Evolutionary conservation across 1,284 basidiomycete genomes (phyloP), one percentile per base, ranked within the genome.

Genomic region (Fomitopsis palustris): DNA sequence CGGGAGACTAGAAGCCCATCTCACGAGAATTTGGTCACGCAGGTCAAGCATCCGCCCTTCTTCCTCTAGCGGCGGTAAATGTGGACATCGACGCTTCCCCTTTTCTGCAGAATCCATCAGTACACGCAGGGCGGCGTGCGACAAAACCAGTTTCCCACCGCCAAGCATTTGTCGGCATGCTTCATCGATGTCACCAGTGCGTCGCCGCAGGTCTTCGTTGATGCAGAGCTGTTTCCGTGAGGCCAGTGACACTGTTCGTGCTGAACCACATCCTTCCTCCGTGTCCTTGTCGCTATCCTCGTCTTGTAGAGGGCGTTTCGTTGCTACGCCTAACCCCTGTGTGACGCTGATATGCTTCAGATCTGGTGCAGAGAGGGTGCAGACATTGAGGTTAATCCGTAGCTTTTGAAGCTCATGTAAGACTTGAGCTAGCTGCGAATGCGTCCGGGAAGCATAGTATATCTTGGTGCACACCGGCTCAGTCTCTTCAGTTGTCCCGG

Each of bases 221-320:
- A 99, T 94, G 72, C 96, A 99, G 19, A 98, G 81, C 69, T 97
- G 95, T 70, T 89, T 92, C 37, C 96, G 83, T n/a, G 93, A 95
- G 1, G 92, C 96, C 2, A 99, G 81, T 6, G 94, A 84, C 6
- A 96, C 90, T 0, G 87, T 80, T 25, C 92, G 80, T 41, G 82
- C 81, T 54, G 70, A 70, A 25, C 67, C 70, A 54, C 69, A 67
- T n/a, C 19, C 8, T 14, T 25, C 31, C 10, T 53, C 51, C 3
- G 8, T 19, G 3, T 59, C 60, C 4, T 64, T 62, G 8, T 61
- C 25, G 3, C 38, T 63, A n/a, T 53, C 59, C 19, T 49, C 57
- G 29, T 59, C 64, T 16, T 14, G 27, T 4, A 38, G 51, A 16
- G 29, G 29, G 4, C 25, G 49, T 49, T 38, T 55, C 17, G 14